A percentile compares a stretch with the other conserved stretches of the same genome.
Evolutionary conservation across 192 early-diverging fungal genomes (phyloP).

Genomic region (Coemansia sp.): DNA sequence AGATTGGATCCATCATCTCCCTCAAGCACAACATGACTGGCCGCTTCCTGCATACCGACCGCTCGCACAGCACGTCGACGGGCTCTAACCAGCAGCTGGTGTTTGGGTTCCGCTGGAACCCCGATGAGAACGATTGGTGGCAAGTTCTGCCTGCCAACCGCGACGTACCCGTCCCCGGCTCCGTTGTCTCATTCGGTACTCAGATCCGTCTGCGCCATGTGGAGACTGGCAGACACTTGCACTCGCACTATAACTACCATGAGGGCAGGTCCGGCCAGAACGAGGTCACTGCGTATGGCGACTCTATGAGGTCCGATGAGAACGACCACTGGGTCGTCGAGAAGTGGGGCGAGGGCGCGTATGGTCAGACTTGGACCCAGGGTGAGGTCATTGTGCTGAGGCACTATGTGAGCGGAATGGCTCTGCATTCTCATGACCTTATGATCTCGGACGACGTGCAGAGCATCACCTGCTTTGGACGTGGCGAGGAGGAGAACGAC

Average conservation of each 20-base stretch:
- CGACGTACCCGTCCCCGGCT: slow-evolving; percentile 43
- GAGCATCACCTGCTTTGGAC: slow-evolving; percentile 58
- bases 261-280: slow-evolving; percentile 59
- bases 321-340: slow-evolving; percentile 64
- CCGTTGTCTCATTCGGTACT: slow-evolving; percentile 49
- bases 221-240: slow-evolving; percentile 57
- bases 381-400: slow-evolving; percentile 51
- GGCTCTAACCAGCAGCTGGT: slow-evolving; percentile 63
- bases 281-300: slow-evolving; percentile 60
- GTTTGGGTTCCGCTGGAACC: slow-evolving; percentile 55
- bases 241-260: slow-evolving; percentile 58
- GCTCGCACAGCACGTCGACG: slow-evolving; percentile 43
- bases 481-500: slow-evolving; percentile 60
- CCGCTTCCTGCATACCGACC: slow-evolving; percentile 56
- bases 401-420: slow-evolving; percentile 57
- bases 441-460: slow-evolving; percentile 47
- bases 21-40: slow-evolving; percentile 63
- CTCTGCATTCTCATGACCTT: slow-evolving; percentile 56
- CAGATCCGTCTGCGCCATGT: slow-evolving; percentile 59
- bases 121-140: slow-evolving; percentile 53
- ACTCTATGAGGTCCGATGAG: slow-evolving; percentile 53
- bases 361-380: slow-evolving; percentile 55
- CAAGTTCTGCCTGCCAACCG: slow-evolving; percentile 58
- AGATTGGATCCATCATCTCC: slow-evolving; percentile 56
- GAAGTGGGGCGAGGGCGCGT: slow-evolving; percentile 52